Conservation (phyloP, 2,329 filamentous ascomycete species). For the Colletotrichum cordylinicola region DNA sequence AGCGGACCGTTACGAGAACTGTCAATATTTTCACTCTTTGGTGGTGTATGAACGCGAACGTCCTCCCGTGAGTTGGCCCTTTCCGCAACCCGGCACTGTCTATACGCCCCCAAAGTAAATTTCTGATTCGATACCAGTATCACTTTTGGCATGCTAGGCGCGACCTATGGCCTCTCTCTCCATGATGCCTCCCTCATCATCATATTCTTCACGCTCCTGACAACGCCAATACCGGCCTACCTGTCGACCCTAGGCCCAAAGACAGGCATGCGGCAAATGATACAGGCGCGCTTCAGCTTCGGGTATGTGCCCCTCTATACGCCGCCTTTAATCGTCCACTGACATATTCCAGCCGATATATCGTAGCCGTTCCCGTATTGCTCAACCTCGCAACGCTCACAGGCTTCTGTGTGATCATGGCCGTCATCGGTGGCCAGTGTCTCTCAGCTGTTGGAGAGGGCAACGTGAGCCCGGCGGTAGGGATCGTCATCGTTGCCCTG, state of each 20-base stretch:
- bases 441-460: conserved; percentile 42
- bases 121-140: conserved; percentile 29
- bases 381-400: conserved; percentile 53
- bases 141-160: conserved; percentile 49
- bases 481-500: conserved; percentile 53
- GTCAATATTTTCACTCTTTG: conserved; percentile 36
- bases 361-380: conserved; percentile 28
- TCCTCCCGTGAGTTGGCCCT: conserved; percentile 31
- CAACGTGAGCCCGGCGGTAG: conserved; percentile 45
- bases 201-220: conserved; percentile 50
- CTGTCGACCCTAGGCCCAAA: conserved; percentile 47
- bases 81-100: no score
- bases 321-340: conserved; percentile 18
- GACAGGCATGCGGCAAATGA: conserved; percentile 53
- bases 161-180: conserved; percentile 46
- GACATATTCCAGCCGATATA: conserved; percentile 9
- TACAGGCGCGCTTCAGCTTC: conserved; percentile 46
- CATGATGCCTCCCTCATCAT: conserved; percentile 49
- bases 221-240: conserved; percentile 42
- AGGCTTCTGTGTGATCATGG: conserved; percentile 53
- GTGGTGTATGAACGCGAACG: conserved; percentile 35
- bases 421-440: conserved; percentile 51
- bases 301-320: conserved; percentile 19
- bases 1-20: conserved; percentile 34
- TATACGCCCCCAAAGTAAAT: not conserved